Base-by-base conservation (phyloP, 805 yeast genomes). In the Scheffersomyces stipitis region DNA sequence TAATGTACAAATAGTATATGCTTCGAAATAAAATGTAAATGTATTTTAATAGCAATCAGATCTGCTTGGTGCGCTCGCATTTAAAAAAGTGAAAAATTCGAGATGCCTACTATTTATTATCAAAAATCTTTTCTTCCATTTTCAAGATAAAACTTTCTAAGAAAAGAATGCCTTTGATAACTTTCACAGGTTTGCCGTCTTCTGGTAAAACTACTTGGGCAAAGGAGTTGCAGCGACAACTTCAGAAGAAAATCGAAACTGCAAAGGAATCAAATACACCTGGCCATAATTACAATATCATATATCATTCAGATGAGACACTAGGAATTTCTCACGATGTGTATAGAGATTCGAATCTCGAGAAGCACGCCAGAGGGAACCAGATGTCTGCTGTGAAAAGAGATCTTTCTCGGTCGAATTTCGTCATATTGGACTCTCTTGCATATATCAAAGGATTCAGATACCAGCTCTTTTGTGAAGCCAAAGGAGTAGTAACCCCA, bases 381-480 rank as follows among this genome's bases (percentile, higher is more conserved):
- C 96, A 90, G 51, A 81, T 90, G 65, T 78, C 95, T 0, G 96
- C 95, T 0, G 93, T 91, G 13, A 87, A 88, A 52, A 72, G 97
- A 46, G 87, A 84, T 45, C 60, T 93, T 3, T 71, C 85, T 1
- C 73, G 81, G 27, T 67, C 74, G 20, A 81, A 77, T 15, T 72
- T 93, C 18, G 97, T 93, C 1, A 80, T 93, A 13, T 70, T 93
- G 36, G 99, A 93, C 58, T 78, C 93, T 1, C 69, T 89, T 51
- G 81, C 86, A 28, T 93, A 93, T 57, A 93, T 93, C 51, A 93
- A 93, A 56, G 99, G 99, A 0, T 89, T 90, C 58, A 70, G 99
- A 42, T 93, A 93, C 62, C 99, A 93, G 61, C 69, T 93, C 36
- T 89, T 80, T 58, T 90, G 97, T 60, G 99, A 93, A 59, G 90